Evolutionary conservation across 106 monocot genomes (phyloP), one percentile per base, ranked within the genome.

Genomic region (Acanthochlamys bracteata): DNA sequence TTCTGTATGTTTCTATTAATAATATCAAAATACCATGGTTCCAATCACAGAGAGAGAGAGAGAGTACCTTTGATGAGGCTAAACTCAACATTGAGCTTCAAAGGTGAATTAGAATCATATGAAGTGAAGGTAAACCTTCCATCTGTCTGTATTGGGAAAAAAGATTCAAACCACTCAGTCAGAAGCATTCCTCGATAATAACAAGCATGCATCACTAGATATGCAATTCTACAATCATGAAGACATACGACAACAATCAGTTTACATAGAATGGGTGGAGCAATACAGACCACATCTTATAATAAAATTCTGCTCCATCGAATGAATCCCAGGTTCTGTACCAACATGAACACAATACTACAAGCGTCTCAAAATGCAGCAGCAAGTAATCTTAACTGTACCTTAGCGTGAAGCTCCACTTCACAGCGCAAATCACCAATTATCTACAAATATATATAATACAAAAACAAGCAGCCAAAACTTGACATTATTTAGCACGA

Each of bases 41-140:
- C n/a, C n/a, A n/a, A n/a, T n/a, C n/a, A n/a, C n/a, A n/a, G 66
- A 63, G 39, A 8, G 24, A 15, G 59, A 21, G 42, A 22, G 7
- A 14, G 1, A 47, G 49, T 79, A 94, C 95, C 90, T 88, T 96
- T 90, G 61, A 96, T 90, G 55, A 17, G 82, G 69, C 69, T 73
- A 65, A 96, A 90, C 49, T 78, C 73, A 20, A 90, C 84, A 54
- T 85, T 80, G 46, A 96, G 80, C 69, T 85, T 90, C 66, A 69
- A 59, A 57, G 66, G 60, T 22, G 84, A 84, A 41, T 74, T 75
- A n/a, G 87, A 86, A 81, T 96, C 95, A 74, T 80, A 73, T 10
- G 95, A 90, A 46, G 59, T 65, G 46, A 96, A 96, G 27, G 61
- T 56, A 73, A 96, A 82, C 60, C 54, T 84, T 7, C 80, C 86